Base-by-base conservation (phyloP, 1,284 basidiomycete species). In the Sphagnurus paluster region DNA sequence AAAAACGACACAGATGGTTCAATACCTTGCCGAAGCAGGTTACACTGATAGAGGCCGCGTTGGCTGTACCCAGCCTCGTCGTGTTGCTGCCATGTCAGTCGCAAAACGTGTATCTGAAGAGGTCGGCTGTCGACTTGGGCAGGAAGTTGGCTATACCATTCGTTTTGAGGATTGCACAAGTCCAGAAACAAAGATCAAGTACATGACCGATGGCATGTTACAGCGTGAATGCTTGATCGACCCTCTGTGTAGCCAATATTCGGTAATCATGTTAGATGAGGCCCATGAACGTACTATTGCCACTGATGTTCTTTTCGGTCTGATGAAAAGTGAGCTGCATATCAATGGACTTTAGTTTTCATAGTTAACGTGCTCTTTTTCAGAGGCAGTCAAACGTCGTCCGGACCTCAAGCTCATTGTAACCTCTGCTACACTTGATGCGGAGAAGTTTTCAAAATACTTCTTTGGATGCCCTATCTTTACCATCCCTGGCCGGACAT, bases 181-280 rank as follows among this genome's bases (percentile, higher is more conserved):
- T 60, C 93, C 96, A 0, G 97, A 98, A 67, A 99, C 96, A 9
- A 86, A 90, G 61, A 98, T 99, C 79, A 99, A 99, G 71, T 99
- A 97, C 79, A 99, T 99, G 97, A 99, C 97, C 54, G 96, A 99
- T 64, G 97, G 96, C 74, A 98, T 99, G 93, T 79, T 99, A 10
- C 91, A 98, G 63, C 82, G 96, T 71, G 96, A 99, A 74, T 93
- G 90, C 60, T 74, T 99, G 37, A 89, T 98, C 57, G 97, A 99
- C 63, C 95, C 96, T 4, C 86, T 98, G 56, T 87, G 93, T 62
- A 88, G 84, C 44, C 80, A 84, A 38, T 99, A 99, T 67, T 93
- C 92, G 6, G 93, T 98, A 42, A 79, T 99, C 67, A 98, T 99
- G 90, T 76, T 99, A 59, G 96, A 99, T 67, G 96, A 99, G 71